These are phyloP conservation scores for Pseudomonodictys pantanalensis DNA, from an alignment of 495 filamentous ascomycete species.

Conservation along the genomic window DNA sequence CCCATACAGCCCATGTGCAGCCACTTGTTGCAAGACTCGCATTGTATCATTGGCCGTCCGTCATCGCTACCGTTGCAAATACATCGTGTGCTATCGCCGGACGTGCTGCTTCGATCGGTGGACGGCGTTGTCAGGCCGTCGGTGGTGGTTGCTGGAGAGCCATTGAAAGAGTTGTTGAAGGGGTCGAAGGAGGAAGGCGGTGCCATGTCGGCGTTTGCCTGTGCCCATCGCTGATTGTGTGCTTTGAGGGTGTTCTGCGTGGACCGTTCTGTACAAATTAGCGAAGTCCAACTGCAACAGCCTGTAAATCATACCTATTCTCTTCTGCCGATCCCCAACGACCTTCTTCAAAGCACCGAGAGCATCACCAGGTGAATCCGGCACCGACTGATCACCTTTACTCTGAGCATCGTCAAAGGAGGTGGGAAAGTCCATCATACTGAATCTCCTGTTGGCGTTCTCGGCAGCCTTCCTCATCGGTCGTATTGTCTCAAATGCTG, in stretches of 20 bases:
- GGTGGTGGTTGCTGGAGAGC: conserved; percentile 66
- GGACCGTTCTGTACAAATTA: conserved; percentile 13
- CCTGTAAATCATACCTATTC: conserved; percentile 27
- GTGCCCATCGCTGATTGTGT: conserved; percentile 44
- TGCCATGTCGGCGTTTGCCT: conserved; percentile 38
- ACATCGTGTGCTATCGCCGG: conserved; percentile 63
- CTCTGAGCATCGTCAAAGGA: conserved; percentile 17
- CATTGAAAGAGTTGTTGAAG: conserved; percentile 37
- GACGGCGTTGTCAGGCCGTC: conserved; percentile 68
- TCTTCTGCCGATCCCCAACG: conserved; percentile 60
- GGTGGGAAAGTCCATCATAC: conserved; percentile 33
- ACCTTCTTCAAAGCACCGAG: conserved; percentile 70
- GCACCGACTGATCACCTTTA: conserved; percentile 14
- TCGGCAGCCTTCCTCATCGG: conserved; percentile 14
- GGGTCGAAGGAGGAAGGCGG: conserved; percentile 26
- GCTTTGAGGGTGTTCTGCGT: conserved; percentile 35
- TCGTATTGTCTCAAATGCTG: conserved; percentile 26
- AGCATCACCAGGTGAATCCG: conserved; percentile 45
- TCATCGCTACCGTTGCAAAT: conserved; percentile 66
- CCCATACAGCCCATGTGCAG: conserved; percentile 78
- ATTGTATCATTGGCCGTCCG: conserved; percentile 79
- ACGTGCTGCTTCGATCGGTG: conserved; percentile 56
- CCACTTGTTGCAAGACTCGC: conserved; percentile 84
- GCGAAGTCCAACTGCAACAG: not conserved
- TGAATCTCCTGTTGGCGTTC: conserved; percentile 26